Percentiles rank a stretch among this genome's conserved stretches.
Evolutionary conservation across 768 basidiomycete species (phyloP).

Genomic region (Exidia glandulosa): DNA sequence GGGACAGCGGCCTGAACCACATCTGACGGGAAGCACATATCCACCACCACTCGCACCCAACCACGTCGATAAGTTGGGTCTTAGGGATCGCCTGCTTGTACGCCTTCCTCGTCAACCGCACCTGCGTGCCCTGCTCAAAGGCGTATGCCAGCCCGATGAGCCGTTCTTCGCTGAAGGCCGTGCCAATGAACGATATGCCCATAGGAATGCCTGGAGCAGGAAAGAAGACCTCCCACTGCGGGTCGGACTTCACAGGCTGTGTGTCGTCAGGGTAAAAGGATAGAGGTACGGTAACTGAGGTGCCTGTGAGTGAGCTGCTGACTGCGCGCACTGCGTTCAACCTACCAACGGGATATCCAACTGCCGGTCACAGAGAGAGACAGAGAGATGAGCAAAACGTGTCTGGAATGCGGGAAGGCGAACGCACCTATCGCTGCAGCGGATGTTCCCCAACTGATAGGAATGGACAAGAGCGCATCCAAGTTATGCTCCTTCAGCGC

Average conservation of each 20-base stretch:
- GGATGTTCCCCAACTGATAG: no score
- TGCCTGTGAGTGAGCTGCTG: no score
- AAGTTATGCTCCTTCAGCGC: no score
- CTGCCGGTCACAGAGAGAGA: no score
- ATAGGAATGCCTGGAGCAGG: slow-evolving; percentile 8
- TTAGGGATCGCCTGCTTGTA: slow-evolving; percentile 7
- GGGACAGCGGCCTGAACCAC: no score
- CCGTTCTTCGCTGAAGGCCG: slow-evolving; percentile 5
- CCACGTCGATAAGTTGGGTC: slow-evolving; percentile 9
- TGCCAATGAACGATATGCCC: slow-evolving; percentile 7
- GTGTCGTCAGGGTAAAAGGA: slow-evolving; percentile 11
- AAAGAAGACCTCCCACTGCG: background rate
- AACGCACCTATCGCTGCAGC: no score
- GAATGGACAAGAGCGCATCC: no score
- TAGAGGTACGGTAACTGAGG: background rate
- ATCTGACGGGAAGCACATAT: no score
- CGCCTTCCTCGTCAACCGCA: slow-evolving; percentile 6
- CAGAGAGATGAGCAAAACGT: no score
- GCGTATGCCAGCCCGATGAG: slow-evolving; percentile 7
- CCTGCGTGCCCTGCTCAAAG: slow-evolving; percentile 10
- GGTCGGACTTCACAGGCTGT: background rate
- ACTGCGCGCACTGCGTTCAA: no score
- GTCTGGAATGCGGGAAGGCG: no score
- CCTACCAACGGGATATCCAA: no score
- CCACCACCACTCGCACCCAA: background rate